Base-by-base conservation (phyloP, 768 basidiomycete genomes). In the Termitomyces sp. region DNA sequence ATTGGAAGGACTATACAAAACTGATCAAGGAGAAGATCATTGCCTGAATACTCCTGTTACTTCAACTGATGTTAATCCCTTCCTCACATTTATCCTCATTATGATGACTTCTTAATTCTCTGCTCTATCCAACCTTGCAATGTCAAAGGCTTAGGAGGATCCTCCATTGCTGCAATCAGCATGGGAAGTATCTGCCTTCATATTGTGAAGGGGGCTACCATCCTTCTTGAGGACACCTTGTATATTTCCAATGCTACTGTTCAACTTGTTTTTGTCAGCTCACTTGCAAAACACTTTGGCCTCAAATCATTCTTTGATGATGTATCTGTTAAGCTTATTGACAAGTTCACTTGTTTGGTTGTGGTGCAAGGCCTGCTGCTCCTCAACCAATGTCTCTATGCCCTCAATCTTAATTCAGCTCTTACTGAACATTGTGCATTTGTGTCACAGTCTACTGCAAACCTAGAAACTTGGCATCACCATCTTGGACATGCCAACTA, bases 401-500 rank as follows among this genome's bases (percentile, higher is more conserved):
- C 43, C 5, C 12, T 44, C 4, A 44, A 26, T 22, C 43, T 44
- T 18, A 7, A 33, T 66, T n/a, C 39, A 48, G 10, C 26, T 44
- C 0, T 13, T 57, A 18, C 20, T 0, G 53, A 59, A 3, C 64
- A 68, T 0, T 68, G 67, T 20, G 61, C 68, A 0, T 44, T 67
- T 37, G 5, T 59, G 10, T 55, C 63, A 0, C 50, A 47, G 0
- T 37, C 34, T 14, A 4, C 46, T 0, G 47, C 64, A 4, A 56
- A 54, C 16, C 39, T 73, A 0, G 57, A 66, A 12, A 69, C 66
- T 3, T 73, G 69, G 72, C 71, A 73, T 51, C 47, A 50, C 32
- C 59, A 60, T 34, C 62, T 75, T 2, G 68, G 70, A 0, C 70
- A 73, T 46, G 47, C 66, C 27, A 72, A 66, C 53, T 70, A 67